A percentile compares a stretch with the other conserved stretches of the same genome.
Evolutionary conservation across 2,329 filamentous ascomycete genomes (phyloP).

Genomic region (Calonectria hongkongensis): DNA sequence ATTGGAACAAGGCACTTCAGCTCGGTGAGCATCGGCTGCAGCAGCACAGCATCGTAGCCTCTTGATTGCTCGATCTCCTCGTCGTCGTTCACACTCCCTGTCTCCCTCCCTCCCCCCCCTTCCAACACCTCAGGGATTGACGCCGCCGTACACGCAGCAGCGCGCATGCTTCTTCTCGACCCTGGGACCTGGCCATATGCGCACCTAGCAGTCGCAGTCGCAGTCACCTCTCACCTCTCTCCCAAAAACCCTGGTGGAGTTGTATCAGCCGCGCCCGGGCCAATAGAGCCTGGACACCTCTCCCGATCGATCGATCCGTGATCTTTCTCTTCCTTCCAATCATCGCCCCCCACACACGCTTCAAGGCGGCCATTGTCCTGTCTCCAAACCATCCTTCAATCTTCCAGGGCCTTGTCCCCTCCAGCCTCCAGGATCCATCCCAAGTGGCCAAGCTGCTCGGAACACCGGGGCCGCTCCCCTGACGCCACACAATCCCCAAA

Average conservation of each 20-base stretch:
- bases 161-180: background rate
- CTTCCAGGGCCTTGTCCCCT: slow-evolving; percentile 7
- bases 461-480: slow-evolving; percentile 9
- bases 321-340: slow-evolving; percentile 15
- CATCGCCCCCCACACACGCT: slow-evolving; percentile 19
- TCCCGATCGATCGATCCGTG: slow-evolving; percentile 26
- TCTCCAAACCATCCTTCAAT: slow-evolving; percentile 15
- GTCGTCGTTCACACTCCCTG: background rate
- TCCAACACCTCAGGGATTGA: background rate
- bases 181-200: background rate
- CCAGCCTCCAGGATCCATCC: slow-evolving; percentile 2
- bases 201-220: background rate
- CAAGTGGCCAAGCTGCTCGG: background rate
- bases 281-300: slow-evolving; percentile 21
- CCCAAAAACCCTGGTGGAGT: background rate
- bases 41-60: background rate
- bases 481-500: slow-evolving; percentile 12
- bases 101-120: background rate
- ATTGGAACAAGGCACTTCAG: slow-evolving; percentile 17
- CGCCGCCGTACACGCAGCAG: slow-evolving; percentile 20
- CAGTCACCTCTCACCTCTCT: background rate
- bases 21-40: slow-evolving; percentile 23
- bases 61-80: background rate
- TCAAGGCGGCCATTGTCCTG: background rate
- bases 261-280: slow-evolving; percentile 15